These are phyloP conservation scores for Penicillium rolfsii DNA, from an alignment of 2,329 filamentous ascomycete genomes.

Conservation along the genomic window DNA sequence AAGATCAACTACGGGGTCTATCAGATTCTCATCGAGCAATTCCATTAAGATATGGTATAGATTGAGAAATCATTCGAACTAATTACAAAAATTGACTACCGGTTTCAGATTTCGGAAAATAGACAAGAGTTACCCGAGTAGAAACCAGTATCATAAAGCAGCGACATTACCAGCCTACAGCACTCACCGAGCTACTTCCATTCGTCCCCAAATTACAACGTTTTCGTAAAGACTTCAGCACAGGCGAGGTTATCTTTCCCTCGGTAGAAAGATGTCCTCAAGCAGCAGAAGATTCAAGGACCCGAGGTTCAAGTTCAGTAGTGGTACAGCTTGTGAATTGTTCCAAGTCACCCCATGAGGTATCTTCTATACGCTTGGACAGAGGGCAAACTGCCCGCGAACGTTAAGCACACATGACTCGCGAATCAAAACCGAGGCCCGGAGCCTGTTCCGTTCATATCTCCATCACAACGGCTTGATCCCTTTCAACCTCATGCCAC, in stretches of 20 bases:
- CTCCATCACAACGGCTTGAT: slow-evolving; percentile 20
- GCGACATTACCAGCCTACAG: neutral
- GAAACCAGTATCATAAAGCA: neutral
- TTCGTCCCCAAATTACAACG: neutral
- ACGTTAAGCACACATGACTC: slow-evolving; percentile 29
- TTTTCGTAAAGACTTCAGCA: too few species aligned
- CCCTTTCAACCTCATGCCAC: slow-evolving; percentile 19
- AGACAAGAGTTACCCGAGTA: neutral
- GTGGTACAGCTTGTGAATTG: slow-evolving; percentile 47
- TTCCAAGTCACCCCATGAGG: slow-evolving; percentile 38
- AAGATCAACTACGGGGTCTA: neutral
- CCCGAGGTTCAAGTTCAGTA: slow-evolving; percentile 22
- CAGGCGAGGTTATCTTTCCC: neutral
- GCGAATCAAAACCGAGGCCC: slow-evolving; percentile 27
- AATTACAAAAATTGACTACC: neutral
- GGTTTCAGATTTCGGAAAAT: neutral
- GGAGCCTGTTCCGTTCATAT: slow-evolving; percentile 24
- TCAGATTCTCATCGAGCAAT: neutral
- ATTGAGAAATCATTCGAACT: neutral
- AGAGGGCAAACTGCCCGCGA: slow-evolving; percentile 37
- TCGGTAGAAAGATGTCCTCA: neutral
- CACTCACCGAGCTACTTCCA: neutral
- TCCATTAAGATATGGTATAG: neutral
- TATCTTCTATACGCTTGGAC: slow-evolving; percentile 48
- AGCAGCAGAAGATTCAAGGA: neutral